Percentiles rank a stretch among this genome's conserved stretches.
These are phyloP conservation scores for Chalciporus pseudorubinellus DNA, from an alignment of 768 basidiomycete genomes.

Conservation along the genomic window DNA sequence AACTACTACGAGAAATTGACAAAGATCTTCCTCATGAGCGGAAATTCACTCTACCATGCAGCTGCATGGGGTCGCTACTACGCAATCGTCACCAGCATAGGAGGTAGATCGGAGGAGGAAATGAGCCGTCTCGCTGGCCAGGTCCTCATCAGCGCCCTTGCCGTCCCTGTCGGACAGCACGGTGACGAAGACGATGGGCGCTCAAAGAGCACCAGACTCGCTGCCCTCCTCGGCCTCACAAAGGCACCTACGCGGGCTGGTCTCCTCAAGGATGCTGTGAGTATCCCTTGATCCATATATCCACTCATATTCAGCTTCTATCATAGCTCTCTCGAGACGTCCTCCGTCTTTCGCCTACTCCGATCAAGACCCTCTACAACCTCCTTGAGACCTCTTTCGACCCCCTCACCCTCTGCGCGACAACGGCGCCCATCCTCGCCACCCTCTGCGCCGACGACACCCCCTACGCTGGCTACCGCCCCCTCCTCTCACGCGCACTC, in stretches of 20 bases:
- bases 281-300: slow-evolving; percentile 27
- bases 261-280: slow-evolving; percentile 82
- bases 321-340: slow-evolving; percentile 76
- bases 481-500: slow-evolving; percentile 87
- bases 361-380: slow-evolving; percentile 77
- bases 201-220: slow-evolving; percentile 74
- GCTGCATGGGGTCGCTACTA: slow-evolving; percentile 93
- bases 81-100: slow-evolving; percentile 65
- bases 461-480: slow-evolving; percentile 76
- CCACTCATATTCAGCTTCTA: neutral
- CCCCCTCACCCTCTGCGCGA: slow-evolving; percentile 78
- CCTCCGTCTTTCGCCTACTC: slow-evolving; percentile 71
- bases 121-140: slow-evolving; percentile 80
- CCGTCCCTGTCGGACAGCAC: slow-evolving; percentile 79
- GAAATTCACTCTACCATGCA: slow-evolving; percentile 93
- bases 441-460: slow-evolving; percentile 42
- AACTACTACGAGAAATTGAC: slow-evolving; percentile 99
- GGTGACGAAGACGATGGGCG: slow-evolving; percentile 52
- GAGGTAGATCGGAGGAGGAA: slow-evolving; percentile 76
- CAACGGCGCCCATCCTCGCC: slow-evolving; percentile 75
- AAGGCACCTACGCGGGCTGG: slow-evolving; percentile 85
- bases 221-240: slow-evolving; percentile 78
- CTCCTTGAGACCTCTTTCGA: slow-evolving; percentile 93
- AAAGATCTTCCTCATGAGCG: slow-evolving; percentile 93
- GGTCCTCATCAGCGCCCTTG: slow-evolving; percentile 88